phyloP scores from a whole-genome alignment of 129 eudicot species.

The Escallonia herrerae region DNA sequence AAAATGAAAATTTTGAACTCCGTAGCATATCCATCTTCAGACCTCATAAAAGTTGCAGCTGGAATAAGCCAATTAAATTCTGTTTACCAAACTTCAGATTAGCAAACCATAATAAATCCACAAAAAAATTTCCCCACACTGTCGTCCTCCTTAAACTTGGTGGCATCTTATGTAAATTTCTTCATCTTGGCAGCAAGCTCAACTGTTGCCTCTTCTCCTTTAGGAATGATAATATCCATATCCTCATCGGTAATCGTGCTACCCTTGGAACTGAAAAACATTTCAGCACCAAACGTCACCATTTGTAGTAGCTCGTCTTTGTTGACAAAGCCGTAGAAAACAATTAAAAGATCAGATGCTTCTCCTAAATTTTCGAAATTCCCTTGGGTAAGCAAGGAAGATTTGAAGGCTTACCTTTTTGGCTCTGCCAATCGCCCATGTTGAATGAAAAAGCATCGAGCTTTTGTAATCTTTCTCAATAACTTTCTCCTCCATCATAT shows the following conservation, averaged over 20 bases:
- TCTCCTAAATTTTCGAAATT: no score
- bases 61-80: no score
- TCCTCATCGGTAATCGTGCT: conserved; percentile 93
- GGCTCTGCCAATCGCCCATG: conserved; percentile 71
- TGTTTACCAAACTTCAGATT: no score
- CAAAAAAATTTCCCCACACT: conserved; percentile 34
- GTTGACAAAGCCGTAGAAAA: conserved; percentile 48
- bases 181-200: conserved; percentile 99
- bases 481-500: conserved; percentile 74
- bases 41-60: no score
- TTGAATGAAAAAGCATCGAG: conserved; percentile 73
- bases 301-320: conserved; percentile 68
- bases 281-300: conserved; percentile 75
- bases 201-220: conserved; percentile 96
- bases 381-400: no score
- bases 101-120: neutral
- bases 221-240: conserved; percentile 63
- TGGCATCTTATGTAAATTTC: conserved; percentile 95
- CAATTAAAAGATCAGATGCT: neutral
- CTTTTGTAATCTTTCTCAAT: conserved; percentile 64
- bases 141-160: conserved; percentile 94
- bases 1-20: no score
- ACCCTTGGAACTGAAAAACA: conserved; percentile 65
- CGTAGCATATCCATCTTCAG: no score
- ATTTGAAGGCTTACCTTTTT: conserved; percentile 36